A percentile compares a stretch with the other conserved stretches of the same genome.
Conservation (phyloP, 805 yeast species). For the Candida tibetensis region DNA sequence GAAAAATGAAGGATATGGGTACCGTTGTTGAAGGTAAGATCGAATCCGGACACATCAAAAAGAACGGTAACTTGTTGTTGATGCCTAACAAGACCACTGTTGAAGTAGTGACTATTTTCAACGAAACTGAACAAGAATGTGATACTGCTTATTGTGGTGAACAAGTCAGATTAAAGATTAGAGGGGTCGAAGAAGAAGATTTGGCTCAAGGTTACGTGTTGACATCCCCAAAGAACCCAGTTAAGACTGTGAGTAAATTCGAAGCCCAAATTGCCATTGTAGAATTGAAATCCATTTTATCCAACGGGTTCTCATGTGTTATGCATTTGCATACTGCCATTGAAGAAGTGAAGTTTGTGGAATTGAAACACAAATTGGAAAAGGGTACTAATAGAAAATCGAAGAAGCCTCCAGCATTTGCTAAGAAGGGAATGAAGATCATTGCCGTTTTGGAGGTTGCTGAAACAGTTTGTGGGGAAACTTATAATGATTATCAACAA, state of each 20-base stretch:
- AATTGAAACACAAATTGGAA: constrained; percentile 87
- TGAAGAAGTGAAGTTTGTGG: constrained; percentile 84
- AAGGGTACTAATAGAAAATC: constrained; percentile 96
- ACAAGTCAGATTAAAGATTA: constrained; percentile 89
- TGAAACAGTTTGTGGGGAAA: constrained; percentile 91
- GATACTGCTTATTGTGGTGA: constrained; percentile 92
- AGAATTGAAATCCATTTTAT: constrained; percentile 89
- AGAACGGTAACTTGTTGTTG: constrained; percentile 67
- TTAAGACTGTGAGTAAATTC: constrained; percentile 83
- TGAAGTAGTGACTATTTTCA: constrained; percentile 84
- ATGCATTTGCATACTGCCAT: constrained; percentile 99
- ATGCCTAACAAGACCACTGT: constrained; percentile 90
- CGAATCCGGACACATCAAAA: constrained; percentile 90
- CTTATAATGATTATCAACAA: constrained; percentile 89
- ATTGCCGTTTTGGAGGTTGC: constrained; percentile 86
- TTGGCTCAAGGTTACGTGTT: constrained; percentile 88
- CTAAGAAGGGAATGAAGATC: constrained; percentile 97
- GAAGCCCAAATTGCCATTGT: constrained; percentile 97
- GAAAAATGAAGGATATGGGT: constrained; percentile 96
- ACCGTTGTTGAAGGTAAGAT: constrained; percentile 97
- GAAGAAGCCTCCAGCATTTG: constrained; percentile 96
- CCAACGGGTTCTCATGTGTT: constrained; percentile 95
- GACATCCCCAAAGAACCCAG: constrained; percentile 83
- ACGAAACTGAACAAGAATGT: constrained; percentile 95
- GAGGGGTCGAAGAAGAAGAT: constrained; percentile 97